These are phyloP conservation scores for Aspergillus fumigatiaffinis DNA, from an alignment of 2,329 filamentous ascomycete species.

Conservation along the genomic window DNA sequence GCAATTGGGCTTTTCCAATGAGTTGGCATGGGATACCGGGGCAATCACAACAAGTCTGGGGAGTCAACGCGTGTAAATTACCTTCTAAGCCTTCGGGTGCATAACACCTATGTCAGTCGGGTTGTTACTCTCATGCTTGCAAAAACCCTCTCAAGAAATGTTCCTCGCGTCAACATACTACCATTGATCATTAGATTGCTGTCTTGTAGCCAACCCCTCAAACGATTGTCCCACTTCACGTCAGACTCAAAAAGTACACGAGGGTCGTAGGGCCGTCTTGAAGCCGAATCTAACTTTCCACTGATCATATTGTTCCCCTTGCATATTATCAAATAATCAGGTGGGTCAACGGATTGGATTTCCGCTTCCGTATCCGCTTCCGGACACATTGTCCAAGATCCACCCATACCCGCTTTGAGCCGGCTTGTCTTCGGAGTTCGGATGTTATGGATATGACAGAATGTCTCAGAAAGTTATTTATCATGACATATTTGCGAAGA, in stretches of 20 bases:
- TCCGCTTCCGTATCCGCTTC: conserved; percentile 12
- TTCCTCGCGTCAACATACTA: neutral
- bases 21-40: neutral
- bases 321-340: neutral
- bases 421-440: neutral
- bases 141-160: neutral
- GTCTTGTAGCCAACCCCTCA: neutral
- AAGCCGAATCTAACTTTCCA: neutral
- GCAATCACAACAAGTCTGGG: neutral
- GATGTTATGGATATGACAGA: neutral
- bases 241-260: neutral
- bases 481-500: neutral
- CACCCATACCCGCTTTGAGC: neutral
- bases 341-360: no score
- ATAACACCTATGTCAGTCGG: neutral
- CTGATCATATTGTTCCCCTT: neutral
- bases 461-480: neutral
- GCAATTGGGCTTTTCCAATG: neutral
- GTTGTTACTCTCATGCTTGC: neutral
- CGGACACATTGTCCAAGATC: conserved; percentile 4
- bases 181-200: neutral
- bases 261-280: neutral
- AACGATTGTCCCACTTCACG: neutral
- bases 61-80: neutral
- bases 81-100: neutral